Conservation (phyloP, 495 filamentous ascomycete genomes). For the Penicillium parvum region DNA sequence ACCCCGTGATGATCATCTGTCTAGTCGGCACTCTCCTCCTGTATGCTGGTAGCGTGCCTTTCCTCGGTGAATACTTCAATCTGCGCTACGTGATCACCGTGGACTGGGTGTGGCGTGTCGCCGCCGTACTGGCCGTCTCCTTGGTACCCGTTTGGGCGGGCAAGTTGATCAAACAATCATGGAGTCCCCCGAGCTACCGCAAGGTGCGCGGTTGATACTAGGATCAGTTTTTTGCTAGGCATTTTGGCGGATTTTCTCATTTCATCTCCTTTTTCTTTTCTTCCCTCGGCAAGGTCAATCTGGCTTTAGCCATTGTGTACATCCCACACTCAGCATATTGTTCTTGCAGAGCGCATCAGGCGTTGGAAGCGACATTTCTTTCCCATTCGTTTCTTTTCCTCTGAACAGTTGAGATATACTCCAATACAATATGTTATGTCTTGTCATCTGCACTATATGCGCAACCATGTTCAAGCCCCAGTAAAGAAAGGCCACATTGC, state of each 20-base stretch:
- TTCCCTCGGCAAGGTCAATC: neutral
- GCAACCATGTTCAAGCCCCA: neutral
- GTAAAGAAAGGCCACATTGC: constrained; percentile 30
- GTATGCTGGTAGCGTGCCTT: constrained; percentile 80
- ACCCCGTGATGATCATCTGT: constrained; percentile 83
- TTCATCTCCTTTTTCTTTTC: constrained; percentile 1
- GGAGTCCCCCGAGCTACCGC: constrained; percentile 90
- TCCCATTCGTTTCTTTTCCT: constrained; percentile 1
- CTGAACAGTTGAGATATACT: neutral
- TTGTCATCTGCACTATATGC: too few species aligned
- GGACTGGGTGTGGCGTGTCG: constrained; percentile 85
- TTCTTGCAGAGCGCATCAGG: constrained; percentile 15
- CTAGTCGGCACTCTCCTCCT: constrained; percentile 75
- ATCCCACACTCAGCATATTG: constrained; percentile 14
- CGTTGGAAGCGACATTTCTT: constrained; percentile 6
- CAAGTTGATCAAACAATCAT: constrained; percentile 75
- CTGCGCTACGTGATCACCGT: constrained; percentile 71
- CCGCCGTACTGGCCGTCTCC: constrained; percentile 70
- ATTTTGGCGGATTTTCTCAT: neutral
- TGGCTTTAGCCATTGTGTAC: constrained; percentile 7
- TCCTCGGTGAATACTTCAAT: constrained; percentile 87
- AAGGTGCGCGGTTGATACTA: constrained; percentile 74
- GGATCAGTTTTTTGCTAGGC: neutral
- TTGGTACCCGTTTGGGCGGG: constrained; percentile 81
- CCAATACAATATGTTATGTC: neutral